These are phyloP conservation scores for Botryosphaeria dothidea DNA, from an alignment of 2,329 filamentous ascomycete species.

Conservation along the genomic window DNA sequence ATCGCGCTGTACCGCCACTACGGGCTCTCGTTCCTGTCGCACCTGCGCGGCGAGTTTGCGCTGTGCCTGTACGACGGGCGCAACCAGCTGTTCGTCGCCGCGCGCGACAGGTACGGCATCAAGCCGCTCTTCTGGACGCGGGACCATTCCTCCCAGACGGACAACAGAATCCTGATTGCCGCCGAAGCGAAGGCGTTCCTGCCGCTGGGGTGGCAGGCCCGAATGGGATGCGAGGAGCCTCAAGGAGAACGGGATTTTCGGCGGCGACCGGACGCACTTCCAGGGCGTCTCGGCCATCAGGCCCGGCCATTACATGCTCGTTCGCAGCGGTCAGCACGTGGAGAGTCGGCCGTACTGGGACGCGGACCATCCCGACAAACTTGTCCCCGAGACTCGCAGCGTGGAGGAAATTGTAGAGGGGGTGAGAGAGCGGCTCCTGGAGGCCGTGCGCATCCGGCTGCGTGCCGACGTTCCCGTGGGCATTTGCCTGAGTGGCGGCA, in stretches of 20 bases:
- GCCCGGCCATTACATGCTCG: slow-evolving; percentile 39
- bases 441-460: slow-evolving; percentile 52
- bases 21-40: slow-evolving; percentile 37
- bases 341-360: slow-evolving; percentile 49
- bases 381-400: slow-evolving; percentile 41
- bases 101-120: slow-evolving; percentile 56
- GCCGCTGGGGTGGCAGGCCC: slow-evolving; percentile 49
- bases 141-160: slow-evolving; percentile 18
- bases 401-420: slow-evolving; percentile 50
- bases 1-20: slow-evolving; percentile 53
- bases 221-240: slow-evolving; percentile 52
- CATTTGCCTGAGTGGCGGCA: slow-evolving; percentile 56
- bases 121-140: slow-evolving; percentile 56
- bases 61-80: slow-evolving; percentile 50
- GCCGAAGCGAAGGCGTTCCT: slow-evolving; percentile 55
- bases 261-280: slow-evolving; percentile 50
- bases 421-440: slow-evolving; percentile 50
- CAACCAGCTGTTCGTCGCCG: slow-evolving; percentile 42
- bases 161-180: slow-evolving; percentile 45
- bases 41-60: slow-evolving; percentile 55
- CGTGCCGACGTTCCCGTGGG: slow-evolving; percentile 57
- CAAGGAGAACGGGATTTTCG: slow-evolving; percentile 41
- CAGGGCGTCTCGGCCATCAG: slow-evolving; percentile 46
- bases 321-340: slow-evolving; percentile 34
- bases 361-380: slow-evolving; percentile 51